Base-by-base conservation (phyloP, 2,329 filamentous ascomycete species). In the Cladosporium colombiae region DNA sequence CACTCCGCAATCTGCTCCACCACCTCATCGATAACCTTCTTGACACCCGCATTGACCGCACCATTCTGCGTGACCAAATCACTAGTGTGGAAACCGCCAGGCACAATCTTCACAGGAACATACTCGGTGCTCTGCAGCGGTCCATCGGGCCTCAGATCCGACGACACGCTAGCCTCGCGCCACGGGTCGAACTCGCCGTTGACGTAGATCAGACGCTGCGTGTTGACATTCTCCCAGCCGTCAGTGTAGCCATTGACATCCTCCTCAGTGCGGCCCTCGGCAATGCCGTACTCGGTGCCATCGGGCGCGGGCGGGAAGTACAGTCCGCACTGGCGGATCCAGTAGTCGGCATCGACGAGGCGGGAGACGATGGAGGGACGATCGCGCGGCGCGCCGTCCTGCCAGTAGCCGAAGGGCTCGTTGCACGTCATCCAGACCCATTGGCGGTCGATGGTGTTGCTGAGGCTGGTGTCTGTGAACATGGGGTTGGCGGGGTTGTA, bases 381-480 rank as follows among this genome's bases (percentile, higher is more conserved):
- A 64, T 72, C 75, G 4, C 71, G 56, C 0, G 86, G 85, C 7
- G 84, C 84, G 23, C 82, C 83, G 67, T 82, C 81, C 73, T 86
- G 84, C 81, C 82, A 88, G 74, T 82, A 86, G 64, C 78, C 83
- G 65, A 86, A 83, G n/a, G 86, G 86, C 73, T 89, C 85, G 72
- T 89, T 88, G 79, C 87, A 89, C 1, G 82, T 79, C 75, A 88
- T 81, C 86, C 86, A 89, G 8, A 79, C 73, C 86, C 85, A 89
- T 67, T 86, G 84, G 0, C 85, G 76, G 68, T 84, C 79, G 37
- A 78, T 70, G 0, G 71, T 63, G 72, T 88, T 88, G 58, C 68
- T 69, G 5, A 84, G 76, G 1, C 75, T 77, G 21, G 72, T 75
- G 72, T 89, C 84, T 4, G 81, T 84, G 75, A 79, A 88, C 2